Conservation (phyloP, 495 filamentous ascomycete genomes). For the Penicillium diatomitis region DNA sequence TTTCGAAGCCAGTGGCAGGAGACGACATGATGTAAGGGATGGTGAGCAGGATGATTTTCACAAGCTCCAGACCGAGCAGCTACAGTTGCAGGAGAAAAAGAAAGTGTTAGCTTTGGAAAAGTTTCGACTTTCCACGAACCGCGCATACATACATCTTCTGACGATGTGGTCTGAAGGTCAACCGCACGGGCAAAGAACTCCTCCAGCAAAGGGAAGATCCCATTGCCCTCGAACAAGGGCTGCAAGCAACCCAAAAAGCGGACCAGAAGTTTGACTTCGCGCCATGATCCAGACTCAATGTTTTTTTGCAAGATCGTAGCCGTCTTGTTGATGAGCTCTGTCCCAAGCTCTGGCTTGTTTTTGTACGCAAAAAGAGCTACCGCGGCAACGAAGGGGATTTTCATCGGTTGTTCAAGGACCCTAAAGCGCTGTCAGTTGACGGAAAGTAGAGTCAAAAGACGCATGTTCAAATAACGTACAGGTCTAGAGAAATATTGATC, state of each 20-base stretch:
- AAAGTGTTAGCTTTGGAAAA: constrained; percentile 11
- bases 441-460: not conserved
- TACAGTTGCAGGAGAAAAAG: constrained; percentile 5
- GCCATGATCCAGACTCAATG: constrained; percentile 68
- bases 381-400: constrained; percentile 85
- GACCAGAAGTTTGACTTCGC: constrained; percentile 80
- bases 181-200: constrained; percentile 77
- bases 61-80: constrained; percentile 71
- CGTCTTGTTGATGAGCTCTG: constrained; percentile 55
- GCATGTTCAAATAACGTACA: constrained; percentile 41
- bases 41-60: constrained; percentile 89
- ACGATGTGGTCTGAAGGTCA: constrained; percentile 82
- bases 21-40: constrained; percentile 85
- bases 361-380: constrained; percentile 68
- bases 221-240: constrained; percentile 67
- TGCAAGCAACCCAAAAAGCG: constrained; percentile 82
- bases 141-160: constrained; percentile 64
- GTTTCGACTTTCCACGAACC: not conserved
- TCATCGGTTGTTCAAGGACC: constrained; percentile 85
- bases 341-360: constrained; percentile 59
- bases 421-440: constrained; percentile 19
- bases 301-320: constrained; percentile 48
- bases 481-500: constrained; percentile 59
- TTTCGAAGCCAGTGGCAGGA: constrained; percentile 51
- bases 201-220: constrained; percentile 75